These are phyloP conservation scores for Tulasnella sp. DNA, from an alignment of 768 basidiomycete species.

Conservation along the genomic window DNA sequence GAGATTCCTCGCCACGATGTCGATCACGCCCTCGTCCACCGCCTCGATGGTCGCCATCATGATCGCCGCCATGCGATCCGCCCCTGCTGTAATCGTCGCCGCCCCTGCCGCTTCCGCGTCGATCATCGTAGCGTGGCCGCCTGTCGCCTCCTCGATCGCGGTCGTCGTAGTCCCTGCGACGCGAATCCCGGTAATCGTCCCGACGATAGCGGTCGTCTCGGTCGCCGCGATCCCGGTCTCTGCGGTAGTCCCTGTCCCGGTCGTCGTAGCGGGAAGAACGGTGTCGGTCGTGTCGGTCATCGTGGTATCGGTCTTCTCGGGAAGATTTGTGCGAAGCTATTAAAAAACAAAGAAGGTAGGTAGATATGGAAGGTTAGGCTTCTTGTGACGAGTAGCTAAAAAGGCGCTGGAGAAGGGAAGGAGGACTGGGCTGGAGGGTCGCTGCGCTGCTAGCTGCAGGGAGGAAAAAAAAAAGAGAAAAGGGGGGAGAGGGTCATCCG, in stretches of 20 bases:
- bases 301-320: constrained; percentile 15
- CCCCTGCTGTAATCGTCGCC: constrained; percentile 44
- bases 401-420: neutral
- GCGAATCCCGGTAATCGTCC: constrained; percentile 43
- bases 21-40: constrained; percentile 47
- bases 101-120: constrained; percentile 49
- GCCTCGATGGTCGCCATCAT: constrained; percentile 41
- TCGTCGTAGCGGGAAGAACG: constrained; percentile 45
- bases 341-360: neutral
- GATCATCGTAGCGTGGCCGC: constrained; percentile 45
- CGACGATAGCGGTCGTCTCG: constrained; percentile 60
- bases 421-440: neutral
- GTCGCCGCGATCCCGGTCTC: constrained; percentile 30
- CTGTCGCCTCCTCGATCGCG: neutral
- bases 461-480: neutral
- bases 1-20: constrained; percentile 58
- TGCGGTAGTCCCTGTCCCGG: constrained; percentile 35
- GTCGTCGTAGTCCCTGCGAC: constrained; percentile 36
- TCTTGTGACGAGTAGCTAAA: neutral
- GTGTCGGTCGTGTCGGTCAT: constrained; percentile 49
- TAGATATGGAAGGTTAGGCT: neutral
- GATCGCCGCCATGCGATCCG: constrained; percentile 46
- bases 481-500: neutral
- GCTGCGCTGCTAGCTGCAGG: constrained; percentile 12
- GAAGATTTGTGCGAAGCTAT: neutral